A percentile compares a stretch with the other conserved stretches of the same genome.
phyloP scores from a whole-genome alignment of 176 grass and related monocot genomes.

The Dendrocalamus sinicus region DNA sequence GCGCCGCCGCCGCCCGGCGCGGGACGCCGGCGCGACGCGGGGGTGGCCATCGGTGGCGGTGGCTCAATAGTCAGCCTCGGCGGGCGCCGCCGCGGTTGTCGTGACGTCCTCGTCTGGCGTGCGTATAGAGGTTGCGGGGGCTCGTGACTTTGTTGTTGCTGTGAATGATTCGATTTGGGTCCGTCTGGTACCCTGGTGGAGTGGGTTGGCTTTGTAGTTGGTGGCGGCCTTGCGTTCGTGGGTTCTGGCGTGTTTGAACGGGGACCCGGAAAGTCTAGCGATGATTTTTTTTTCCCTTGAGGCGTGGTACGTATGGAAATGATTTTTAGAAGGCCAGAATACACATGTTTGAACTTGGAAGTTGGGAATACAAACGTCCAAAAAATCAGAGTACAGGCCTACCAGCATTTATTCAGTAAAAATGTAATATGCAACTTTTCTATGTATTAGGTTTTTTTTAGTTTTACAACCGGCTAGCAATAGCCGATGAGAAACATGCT shows the following conservation, averaged over 20 bases:
- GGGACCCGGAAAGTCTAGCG: no score
- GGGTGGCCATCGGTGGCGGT: slow-evolving; percentile 33
- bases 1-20: slow-evolving; percentile 2
- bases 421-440: no score
- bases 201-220: not conserved
- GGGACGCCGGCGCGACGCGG: slow-evolving; percentile 7
- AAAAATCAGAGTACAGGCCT: no score
- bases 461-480: no score
- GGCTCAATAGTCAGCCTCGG: slow-evolving; percentile 16
- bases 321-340: no score
- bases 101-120: slow-evolving; percentile 6
- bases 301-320: no score
- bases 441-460: no score
- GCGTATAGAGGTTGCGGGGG: not conserved
- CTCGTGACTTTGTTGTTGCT: not conserved
- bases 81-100: slow-evolving; percentile 29
- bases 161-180: not conserved
- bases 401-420: no score
- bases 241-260: not conserved
- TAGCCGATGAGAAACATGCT: no score
- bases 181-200: not conserved
- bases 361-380: no score
- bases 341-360: no score
- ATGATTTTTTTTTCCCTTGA: no score
- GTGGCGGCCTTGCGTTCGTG: not conserved